phyloP scores from a whole-genome alignment of 129 eudicot genomes.

The Tagetes patula region DNA sequence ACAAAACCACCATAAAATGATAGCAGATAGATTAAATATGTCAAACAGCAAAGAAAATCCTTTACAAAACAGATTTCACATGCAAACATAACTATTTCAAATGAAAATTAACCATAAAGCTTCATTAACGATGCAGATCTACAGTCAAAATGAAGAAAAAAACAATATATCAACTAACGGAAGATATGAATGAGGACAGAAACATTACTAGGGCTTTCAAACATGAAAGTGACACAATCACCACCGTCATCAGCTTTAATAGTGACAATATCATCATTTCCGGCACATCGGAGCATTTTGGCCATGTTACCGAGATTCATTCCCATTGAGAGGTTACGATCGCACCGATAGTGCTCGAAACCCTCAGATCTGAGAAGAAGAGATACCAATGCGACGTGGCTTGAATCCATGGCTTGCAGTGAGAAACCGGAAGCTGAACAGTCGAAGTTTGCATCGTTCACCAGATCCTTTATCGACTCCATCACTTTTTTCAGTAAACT shows the following conservation, averaged over 20 bases:
- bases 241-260: constrained; percentile 90
- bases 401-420: constrained; percentile 90
- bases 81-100: neutral
- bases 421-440: constrained; percentile 89
- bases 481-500: constrained; percentile 79
- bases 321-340: constrained; percentile 83
- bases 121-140: constrained; percentile 3
- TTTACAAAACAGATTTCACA: neutral
- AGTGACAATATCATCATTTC: constrained; percentile 84
- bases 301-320: constrained; percentile 82
- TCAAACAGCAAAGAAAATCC: neutral
- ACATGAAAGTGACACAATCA: constrained; percentile 87
- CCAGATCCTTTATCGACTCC: constrained; percentile 80
- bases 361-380: constrained; percentile 85
- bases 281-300: constrained; percentile 79
- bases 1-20: neutral
- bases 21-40: neutral
- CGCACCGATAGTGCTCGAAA: constrained; percentile 90
- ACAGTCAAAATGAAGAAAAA: neutral
- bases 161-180: neutral
- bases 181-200: neutral
- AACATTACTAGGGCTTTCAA: constrained; percentile 76
- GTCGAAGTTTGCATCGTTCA: constrained; percentile 85
- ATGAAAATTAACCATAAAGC: neutral
- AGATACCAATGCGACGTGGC: constrained; percentile 93